A percentile compares a stretch with the other conserved stretches of the same genome.
phyloP scores from a whole-genome alignment of 2,329 filamentous ascomycete species.

The Fusarium nodosum region DNA sequence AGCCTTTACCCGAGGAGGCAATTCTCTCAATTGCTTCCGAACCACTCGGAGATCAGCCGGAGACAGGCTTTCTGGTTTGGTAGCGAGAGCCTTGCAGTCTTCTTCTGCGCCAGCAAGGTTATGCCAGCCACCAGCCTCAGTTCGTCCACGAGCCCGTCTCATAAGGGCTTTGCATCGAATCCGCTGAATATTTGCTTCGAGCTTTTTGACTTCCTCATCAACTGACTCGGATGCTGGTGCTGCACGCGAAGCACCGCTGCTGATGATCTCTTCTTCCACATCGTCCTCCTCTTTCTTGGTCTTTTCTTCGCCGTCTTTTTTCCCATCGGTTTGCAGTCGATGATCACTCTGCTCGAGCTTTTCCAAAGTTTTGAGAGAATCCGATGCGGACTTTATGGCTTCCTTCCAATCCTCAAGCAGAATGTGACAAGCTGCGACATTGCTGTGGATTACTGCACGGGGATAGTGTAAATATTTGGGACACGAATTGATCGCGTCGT shows the following conservation, averaged over 20 bases:
- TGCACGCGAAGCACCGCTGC: slow-evolving; percentile 67
- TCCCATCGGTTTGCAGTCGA: slow-evolving; percentile 50
- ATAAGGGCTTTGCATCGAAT: slow-evolving; percentile 88
- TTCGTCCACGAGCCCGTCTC: slow-evolving; percentile 79
- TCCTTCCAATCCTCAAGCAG: slow-evolving; percentile 89
- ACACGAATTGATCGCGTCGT: slow-evolving; percentile 81
- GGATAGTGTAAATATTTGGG: slow-evolving; percentile 91
- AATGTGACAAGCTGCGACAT: slow-evolving; percentile 89
- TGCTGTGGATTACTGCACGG: slow-evolving; percentile 86
- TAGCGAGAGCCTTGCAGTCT: slow-evolving; percentile 79
- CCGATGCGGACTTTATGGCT: slow-evolving; percentile 79
- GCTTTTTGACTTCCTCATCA: slow-evolving; percentile 39
- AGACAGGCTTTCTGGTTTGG: slow-evolving; percentile 67
- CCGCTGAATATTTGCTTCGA: slow-evolving; percentile 74
- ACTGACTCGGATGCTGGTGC: slow-evolving; percentile 54
- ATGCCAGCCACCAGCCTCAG: slow-evolving; percentile 81
- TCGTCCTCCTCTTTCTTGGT: slow-evolving; percentile 57
- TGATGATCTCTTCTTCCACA: slow-evolving; percentile 71
- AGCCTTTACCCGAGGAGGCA: slow-evolving; percentile 78
- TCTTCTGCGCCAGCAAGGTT: slow-evolving; percentile 81
- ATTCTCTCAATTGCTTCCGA: slow-evolving; percentile 70
- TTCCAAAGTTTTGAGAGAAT: slow-evolving; percentile 80
- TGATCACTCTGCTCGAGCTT: slow-evolving; percentile 63
- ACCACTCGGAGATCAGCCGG: slow-evolving; percentile 77
- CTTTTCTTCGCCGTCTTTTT: slow-evolving; percentile 59